phyloP scores from a whole-genome alignment of 2,329 filamentous ascomycete species.

The Decorospora gaudefroyi region DNA sequence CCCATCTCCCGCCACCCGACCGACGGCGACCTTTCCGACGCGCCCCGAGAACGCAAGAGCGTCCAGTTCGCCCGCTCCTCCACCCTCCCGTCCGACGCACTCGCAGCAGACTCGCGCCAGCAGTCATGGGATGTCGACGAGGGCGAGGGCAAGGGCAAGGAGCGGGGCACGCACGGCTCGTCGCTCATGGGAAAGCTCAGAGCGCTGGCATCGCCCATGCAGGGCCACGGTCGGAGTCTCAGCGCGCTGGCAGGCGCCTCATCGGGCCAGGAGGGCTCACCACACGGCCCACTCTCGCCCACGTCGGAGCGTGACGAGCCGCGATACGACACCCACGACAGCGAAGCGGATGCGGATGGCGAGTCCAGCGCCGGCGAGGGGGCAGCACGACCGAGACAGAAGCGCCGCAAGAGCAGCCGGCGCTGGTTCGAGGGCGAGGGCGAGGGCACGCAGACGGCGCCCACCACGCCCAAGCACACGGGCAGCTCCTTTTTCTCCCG shows the following conservation, averaged over 20 bases:
- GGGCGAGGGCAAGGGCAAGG: constrained; percentile 63
- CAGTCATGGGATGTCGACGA: constrained; percentile 67
- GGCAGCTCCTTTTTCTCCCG: constrained; percentile 57
- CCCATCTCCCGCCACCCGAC: constrained; percentile 41
- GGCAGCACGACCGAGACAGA: constrained; percentile 46
- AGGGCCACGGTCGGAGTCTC: constrained; percentile 55
- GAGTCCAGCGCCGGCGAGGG: constrained; percentile 84
- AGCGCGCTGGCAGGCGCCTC: constrained; percentile 53
- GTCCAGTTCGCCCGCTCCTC: constrained; percentile 71
- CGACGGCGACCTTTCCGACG: constrained; percentile 40
- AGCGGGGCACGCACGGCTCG: constrained; percentile 55
- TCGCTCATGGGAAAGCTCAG: constrained; percentile 80
- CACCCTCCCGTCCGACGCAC: constrained; percentile 49
- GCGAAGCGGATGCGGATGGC: constrained; percentile 76
- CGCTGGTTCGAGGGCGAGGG: constrained; percentile 57
- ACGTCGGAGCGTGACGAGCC: constrained; percentile 55
- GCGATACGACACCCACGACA: constrained; percentile 63
- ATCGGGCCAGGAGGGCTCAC: constrained; percentile 48
- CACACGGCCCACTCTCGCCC: constrained; percentile 51
- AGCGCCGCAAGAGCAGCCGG: constrained; percentile 67
- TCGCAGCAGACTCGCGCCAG: constrained; percentile 60
- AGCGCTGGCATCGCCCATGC: constrained; percentile 65
- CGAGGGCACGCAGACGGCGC: constrained; percentile 63
- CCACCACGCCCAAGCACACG: constrained; percentile 65
- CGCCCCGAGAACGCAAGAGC: constrained; percentile 60